Evolutionary conservation across 78 protist genomes (phyloP).

Genomic region (Mastigamoeba balamuthi): DNA sequence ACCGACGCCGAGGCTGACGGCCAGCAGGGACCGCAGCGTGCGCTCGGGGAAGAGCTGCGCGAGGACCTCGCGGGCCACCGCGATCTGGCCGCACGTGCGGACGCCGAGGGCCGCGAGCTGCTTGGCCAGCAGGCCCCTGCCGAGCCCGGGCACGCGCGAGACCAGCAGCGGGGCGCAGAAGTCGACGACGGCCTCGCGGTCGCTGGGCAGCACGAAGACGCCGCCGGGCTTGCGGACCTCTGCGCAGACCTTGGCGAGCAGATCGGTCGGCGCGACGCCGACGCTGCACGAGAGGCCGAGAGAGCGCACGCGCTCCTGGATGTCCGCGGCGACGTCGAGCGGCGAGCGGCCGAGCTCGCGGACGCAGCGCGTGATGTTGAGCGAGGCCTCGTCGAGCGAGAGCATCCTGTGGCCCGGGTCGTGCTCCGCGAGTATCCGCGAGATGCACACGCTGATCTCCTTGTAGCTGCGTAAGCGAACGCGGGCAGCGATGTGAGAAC

Average conservation of each 20-base stretch:
- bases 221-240: background rate
- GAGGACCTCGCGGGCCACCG: background rate
- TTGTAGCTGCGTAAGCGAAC: too few species aligned
- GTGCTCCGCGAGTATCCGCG: too few species aligned
- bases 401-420: background rate
- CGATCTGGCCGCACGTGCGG: background rate
- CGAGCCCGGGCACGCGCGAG: background rate
- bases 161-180: background rate
- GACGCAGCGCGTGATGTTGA: background rate
- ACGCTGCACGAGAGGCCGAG: background rate
- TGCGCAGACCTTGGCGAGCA: background rate
- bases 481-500: too few species aligned
- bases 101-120: background rate
- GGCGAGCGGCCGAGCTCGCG: background rate
- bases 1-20: too few species aligned
- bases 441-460: too few species aligned
- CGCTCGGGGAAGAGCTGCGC: background rate
- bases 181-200: background rate
- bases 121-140: background rate
- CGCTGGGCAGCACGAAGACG: background rate
- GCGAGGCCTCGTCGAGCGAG: background rate
- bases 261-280: background rate
- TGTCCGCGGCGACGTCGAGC: background rate
- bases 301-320: background rate
- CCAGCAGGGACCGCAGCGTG: too few species aligned